Base-by-base conservation (phyloP, 2,329 filamentous ascomycete species). In the Chaetomiaceae sp. region DNA sequence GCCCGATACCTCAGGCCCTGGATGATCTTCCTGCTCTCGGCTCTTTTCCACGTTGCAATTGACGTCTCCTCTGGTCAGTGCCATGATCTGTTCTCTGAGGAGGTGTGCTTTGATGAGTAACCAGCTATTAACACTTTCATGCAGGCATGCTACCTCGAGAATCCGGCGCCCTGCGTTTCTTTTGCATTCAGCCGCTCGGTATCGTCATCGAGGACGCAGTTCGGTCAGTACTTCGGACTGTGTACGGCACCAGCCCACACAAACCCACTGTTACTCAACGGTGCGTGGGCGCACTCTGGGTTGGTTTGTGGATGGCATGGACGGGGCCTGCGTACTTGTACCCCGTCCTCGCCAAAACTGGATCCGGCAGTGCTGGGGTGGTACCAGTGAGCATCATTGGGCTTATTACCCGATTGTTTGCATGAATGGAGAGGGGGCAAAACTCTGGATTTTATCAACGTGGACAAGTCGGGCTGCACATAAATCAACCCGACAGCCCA, bases 291-390 rank as follows among this genome's bases (percentile, higher is more conserved):
- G 38, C 32, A 14, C 29, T 40, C 15, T 46, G 38, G 37, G 37
- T 45, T 22, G 27, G 27, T 12, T 33, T 45, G 42, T 45, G 42
- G 42, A 45, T 45, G 42, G 30, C 42, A 15, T 45, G 42, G 42
- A 45, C 42, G 8, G 42, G 26, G 3, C 35, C 42, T 12, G 26
- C 27, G 8, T 45, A 45, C 29, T 12, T 45, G 26, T 45, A 20
- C n/a, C 42, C 42, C 19, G 42, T 45, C 15, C 42, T 45, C 19
- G 27, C 42, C 18, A 39, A 34, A 18, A 30, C 35, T 6, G 35
- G 36, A 17, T 39, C 42, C 22, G 35, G 35, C 3, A 27, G 30
- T 19, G 36, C 27, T n/a, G 42, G 42, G 10, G 42, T 45, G 9
- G 42, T 45, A 27, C 42, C 42, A 27, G 17, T 45, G 4, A 45